Evolutionary conservation across 768 basidiomycete species (phyloP), one percentile per base, ranked within the genome.

Genomic region (Phlebiopsis flavidoalba): DNA sequence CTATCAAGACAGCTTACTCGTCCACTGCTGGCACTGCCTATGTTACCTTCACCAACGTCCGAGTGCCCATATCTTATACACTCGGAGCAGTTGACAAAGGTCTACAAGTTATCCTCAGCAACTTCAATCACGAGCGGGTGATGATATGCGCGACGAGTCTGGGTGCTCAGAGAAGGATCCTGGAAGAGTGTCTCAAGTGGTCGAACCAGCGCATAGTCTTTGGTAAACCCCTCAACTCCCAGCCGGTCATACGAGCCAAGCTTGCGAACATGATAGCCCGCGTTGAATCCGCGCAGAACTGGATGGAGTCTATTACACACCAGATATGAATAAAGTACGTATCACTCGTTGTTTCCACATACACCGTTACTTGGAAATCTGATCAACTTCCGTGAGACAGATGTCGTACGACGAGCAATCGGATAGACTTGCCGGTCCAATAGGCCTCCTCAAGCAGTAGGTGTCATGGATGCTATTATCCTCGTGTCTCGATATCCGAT

Each of bases 171-270:
- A 82, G 95, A 46, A 72, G 87, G 22, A 80, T 91, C 48, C 90
- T 95, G 17, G 95, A 96, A 70, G 95, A 97, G 73, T 93, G 89
- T 69, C 76, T 96, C 66, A 95, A 94, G 87, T 98, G 95, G 95
- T 80, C 91, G 17, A 84, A 87, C 58, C 93, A 97, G 67, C 87
- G 95, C 46, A 80, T 88, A 56, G 93, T 93, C 17, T 98, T 97
- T 68, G 94, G 93, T 17, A 95, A 94, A 71, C 90, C 91, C 19
- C 78, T 94, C 58, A 81, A 81, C 58, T 77, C 85, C 26, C 91
- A 95, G 69, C 81, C 95, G 8, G 95, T 97, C 66, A 89, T 98
- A 64, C 84, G 95, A 17, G 77, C 88, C 33, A 96, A 95, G 75
- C 81, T 98, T 48, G 92, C 91, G 21, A 73, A 75, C 52, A 97